These are phyloP conservation scores for Azolla pinnata DNA, from an alignment of 75 land plant species.

Conservation along the genomic window DNA sequence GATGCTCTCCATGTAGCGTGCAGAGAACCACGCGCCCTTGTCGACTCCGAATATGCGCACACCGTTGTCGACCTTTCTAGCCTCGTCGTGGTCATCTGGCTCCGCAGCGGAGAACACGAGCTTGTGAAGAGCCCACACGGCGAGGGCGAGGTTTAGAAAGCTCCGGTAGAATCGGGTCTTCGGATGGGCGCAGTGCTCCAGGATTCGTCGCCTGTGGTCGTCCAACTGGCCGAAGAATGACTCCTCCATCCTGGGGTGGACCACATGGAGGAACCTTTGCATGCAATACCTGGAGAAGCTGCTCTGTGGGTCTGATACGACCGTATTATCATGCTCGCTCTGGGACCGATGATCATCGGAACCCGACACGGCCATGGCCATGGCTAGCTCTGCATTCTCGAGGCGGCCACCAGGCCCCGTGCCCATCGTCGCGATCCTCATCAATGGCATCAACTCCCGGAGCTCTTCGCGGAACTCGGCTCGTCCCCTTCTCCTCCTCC, in stretches of 20 bases:
- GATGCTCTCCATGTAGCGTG: constrained; percentile 80
- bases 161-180: constrained; percentile 69
- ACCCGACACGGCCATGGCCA: no score
- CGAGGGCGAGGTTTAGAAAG: constrained; percentile 69
- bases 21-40: constrained; percentile 55
- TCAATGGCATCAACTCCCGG: no score
- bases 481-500: no score
- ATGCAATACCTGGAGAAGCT: constrained; percentile 64
- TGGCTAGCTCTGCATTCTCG: no score
- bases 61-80: constrained; percentile 54
- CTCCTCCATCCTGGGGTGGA: constrained; percentile 78
- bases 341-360: no score
- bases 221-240: constrained; percentile 77
- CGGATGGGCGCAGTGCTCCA: constrained; percentile 76
- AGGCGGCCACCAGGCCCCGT: no score
- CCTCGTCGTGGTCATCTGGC: no score
- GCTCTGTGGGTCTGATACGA: constrained; percentile 63
- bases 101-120: constrained; percentile 72
- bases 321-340: no score
- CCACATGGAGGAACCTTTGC: constrained; percentile 58
- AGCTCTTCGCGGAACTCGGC: no score
- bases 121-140: constrained; percentile 81
- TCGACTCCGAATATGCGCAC: constrained; percentile 71
- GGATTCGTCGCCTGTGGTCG: constrained; percentile 68
- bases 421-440: no score